Base-by-base conservation (phyloP, 306 rosid species). In the Rubus parviflorus region DNA sequence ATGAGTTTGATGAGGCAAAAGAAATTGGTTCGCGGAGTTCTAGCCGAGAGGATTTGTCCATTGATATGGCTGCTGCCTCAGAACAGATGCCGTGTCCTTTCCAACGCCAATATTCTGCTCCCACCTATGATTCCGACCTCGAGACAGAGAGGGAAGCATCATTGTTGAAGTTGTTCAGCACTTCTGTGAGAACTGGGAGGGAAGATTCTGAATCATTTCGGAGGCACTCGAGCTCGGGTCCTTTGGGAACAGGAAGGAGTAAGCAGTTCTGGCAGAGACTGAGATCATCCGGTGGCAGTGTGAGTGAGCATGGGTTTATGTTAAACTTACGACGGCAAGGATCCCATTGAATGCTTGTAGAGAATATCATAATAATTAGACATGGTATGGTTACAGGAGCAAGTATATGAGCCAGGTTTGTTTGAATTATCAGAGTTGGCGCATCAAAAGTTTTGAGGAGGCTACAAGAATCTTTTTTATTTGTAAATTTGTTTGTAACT, bases 141-240 rank as follows among this genome's bases (percentile, higher is more conserved):
- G 89, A 91, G 62, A 45, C 77, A 42, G 97, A 83, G 58, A 83
- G 86, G 63, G 89, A 87, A n/a, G 76, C 88, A 72, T 81, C 91
- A 3, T 66, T 79, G 9, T 87, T 92, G 5, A 97, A 89, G 37
- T 62, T 89, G 57, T 86, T 83, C 73, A 63, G 84, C 74, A 69
- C 90, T 3, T 86, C 96, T 8, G 70, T 77, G 16, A 77, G 88
- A 72, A 20, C 72, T 1, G 85, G 71, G 10, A 75, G 78, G 72
- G 79, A 67, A 78, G 91, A 84, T 23, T 80, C 88, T 20, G 85
- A 83, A 65, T 88, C 89, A 35, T 88, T 87, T 45, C 78, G 88
- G 83, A 86, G 97, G 81, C 87, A 86, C 74, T 88, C 92, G 0
- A 88, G 89, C 65, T 86, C 98, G 6, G 91, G 90, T 75, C 93